Base-by-base conservation (phyloP, 768 basidiomycete genomes). In the Mycena epipterygia region DNA sequence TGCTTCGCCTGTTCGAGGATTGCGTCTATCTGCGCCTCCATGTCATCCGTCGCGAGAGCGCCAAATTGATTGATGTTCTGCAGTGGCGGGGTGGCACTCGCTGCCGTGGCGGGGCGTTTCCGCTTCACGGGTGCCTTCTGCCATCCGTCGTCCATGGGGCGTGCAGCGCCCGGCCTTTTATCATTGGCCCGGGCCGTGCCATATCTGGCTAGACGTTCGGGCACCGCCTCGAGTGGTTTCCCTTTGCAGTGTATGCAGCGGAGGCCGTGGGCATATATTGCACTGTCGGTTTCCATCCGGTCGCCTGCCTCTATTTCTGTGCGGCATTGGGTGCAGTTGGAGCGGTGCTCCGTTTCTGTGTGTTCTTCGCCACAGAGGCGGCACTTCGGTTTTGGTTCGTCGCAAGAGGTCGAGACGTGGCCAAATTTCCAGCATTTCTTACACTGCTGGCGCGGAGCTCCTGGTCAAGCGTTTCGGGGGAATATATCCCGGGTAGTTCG, bases 341-440 rank as follows among this genome's bases (percentile, higher is more conserved):
- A 7, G 1, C 58, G 67, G 41, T 68, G 59, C 44, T 60, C 67
- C 12, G 16, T 29, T 39, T 68, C 67, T 2, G 30, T 41, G 67
- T 68, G 67, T 3, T 48, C 59, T n/a, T 30, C 25, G 12, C 33
- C 57, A 58, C 67, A 68, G 5, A 68, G 57, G 6, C 67, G 67
- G 58, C 67, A 68, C 12, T 13, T 61, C 5, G 9, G 32, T 17
- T 51, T 30, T 12, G 39, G 7, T 4, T 21, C 52, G 16, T 61
- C 23, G 67, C 67, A 68, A 30, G 41, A 16, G 7, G 42, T 23
- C 5, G 56, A 23, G 48, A 2, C 1, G 66, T 67, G 66, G 19
- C 46, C 57, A 25, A 59, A 52, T 35, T 51, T 53, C 30, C 27
- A 59, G 57, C 66, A 67, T n/a, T 61, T 58, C 23, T 51, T 58